A percentile compares a stretch with the other conserved stretches of the same genome.
These are phyloP conservation scores for Terana coerulea DNA, from an alignment of 768 basidiomycete species.

Conservation along the genomic window DNA sequence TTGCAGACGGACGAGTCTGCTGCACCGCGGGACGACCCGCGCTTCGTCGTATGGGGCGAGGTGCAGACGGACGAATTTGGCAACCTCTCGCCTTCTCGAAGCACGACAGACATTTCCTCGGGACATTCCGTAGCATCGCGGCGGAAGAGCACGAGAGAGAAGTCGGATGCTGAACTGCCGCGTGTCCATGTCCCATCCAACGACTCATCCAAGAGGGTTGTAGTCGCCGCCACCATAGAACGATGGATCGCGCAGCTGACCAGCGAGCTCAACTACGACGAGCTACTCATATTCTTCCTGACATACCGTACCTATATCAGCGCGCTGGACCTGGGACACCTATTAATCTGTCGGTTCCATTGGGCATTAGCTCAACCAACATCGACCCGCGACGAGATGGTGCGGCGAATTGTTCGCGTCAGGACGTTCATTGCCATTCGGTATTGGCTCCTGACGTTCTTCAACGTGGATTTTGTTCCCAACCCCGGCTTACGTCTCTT, in stretches of 20 bases:
- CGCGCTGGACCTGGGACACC: slow-evolving; percentile 73
- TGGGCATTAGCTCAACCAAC: slow-evolving; percentile 67
- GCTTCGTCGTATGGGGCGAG: slow-evolving; percentile 90
- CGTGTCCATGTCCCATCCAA: slow-evolving; percentile 22
- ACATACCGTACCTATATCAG: slow-evolving; percentile 86
- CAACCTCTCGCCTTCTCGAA: slow-evolving; percentile 39
- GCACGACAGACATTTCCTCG: slow-evolving; percentile 36
- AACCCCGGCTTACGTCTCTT: slow-evolving; percentile 71
- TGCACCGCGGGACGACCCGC: slow-evolving; percentile 80
- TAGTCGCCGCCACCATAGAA: slow-evolving; percentile 91
- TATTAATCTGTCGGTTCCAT: slow-evolving; percentile 84
- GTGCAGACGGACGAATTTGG: slow-evolving; percentile 28
- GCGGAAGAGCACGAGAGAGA: slow-evolving; percentile 27
- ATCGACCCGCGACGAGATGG: slow-evolving; percentile 59
- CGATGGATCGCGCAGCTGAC: slow-evolving; percentile 92
- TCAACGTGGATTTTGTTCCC: slow-evolving; percentile 82
- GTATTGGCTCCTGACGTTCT: slow-evolving; percentile 90
- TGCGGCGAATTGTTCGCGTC: slow-evolving; percentile 76
- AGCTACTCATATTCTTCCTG: slow-evolving; percentile 86
- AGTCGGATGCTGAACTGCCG: slow-evolving; percentile 19
- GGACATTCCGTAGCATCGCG: slow-evolving; percentile 35
- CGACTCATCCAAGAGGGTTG: slow-evolving; percentile 39
- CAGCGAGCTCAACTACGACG: slow-evolving; percentile 81
- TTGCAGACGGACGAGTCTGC: slow-evolving; percentile 62
- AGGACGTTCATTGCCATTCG: slow-evolving; percentile 88